Evolutionary conservation across 78 protist genomes (phyloP).

Genomic region (Ministeria vibrans): DNA sequence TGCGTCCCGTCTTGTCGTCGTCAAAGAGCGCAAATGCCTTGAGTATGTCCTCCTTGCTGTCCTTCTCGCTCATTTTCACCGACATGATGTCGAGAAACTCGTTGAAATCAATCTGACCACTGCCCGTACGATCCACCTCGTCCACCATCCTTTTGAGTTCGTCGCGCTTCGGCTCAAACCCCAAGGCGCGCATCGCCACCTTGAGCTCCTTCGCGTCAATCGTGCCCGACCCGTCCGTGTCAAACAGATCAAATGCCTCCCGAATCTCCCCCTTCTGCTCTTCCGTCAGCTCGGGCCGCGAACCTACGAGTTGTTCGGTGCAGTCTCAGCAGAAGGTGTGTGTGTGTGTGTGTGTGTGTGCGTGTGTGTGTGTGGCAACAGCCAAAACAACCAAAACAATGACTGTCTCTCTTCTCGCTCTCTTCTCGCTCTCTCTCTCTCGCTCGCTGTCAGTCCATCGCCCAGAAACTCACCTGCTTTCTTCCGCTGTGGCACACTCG

Average conservation of each 20-base stretch:
- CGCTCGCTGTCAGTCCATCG: no score
- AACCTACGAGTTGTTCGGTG: no score
- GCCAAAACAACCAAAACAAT: no score
- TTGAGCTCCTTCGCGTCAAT: constrained; percentile 88
- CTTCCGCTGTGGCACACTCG: no score
- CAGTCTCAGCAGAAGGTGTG: no score
- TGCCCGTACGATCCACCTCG: constrained; percentile 79
- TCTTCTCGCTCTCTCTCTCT: no score
- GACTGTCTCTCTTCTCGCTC: no score
- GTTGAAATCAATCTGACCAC: constrained; percentile 72
- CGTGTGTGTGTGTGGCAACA: no score
- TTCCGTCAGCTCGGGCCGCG: constrained; percentile 60
- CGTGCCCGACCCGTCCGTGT: constrained; percentile 69
- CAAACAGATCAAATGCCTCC: constrained; percentile 83
- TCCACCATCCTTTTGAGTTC: constrained; percentile 69
- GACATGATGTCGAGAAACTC: constrained; percentile 89
- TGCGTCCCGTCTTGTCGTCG: constrained; percentile 79
- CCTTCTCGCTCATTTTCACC: constrained; percentile 77
- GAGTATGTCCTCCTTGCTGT: constrained; percentile 74
- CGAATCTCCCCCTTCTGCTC: constrained; percentile 80
- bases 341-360: no score
- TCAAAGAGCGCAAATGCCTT: constrained; percentile 87
- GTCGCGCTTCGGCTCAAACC: constrained; percentile 90
- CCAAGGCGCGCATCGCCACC: constrained; percentile 91
- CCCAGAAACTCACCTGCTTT: no score